A percentile compares a stretch with the other conserved stretches of the same genome.
Conservation (phyloP, 768 basidiomycete genomes). For the Xerocomellus intermedius region DNA sequence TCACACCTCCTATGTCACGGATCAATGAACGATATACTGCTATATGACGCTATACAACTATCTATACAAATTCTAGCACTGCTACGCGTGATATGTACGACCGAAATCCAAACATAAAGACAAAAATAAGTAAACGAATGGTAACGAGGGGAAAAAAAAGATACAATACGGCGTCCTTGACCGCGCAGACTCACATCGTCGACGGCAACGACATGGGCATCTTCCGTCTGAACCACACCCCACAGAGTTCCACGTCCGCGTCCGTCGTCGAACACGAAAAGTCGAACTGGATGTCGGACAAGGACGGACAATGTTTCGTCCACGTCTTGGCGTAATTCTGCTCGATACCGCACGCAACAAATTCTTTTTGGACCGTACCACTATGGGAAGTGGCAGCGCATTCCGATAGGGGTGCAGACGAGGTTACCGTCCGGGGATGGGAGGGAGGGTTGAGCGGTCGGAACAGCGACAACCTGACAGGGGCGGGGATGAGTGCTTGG, state of each 20-base stretch:
- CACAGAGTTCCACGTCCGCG: constrained; percentile 29
- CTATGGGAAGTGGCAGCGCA: background rate
- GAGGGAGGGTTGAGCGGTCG: constrained; percentile 9
- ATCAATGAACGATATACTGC: no score
- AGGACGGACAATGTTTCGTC: constrained; percentile 28
- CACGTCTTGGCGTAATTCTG: constrained; percentile 28
- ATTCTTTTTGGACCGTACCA: constrained; percentile 19
- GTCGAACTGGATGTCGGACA: constrained; percentile 29
- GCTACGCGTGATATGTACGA: no score
- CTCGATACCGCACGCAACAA: constrained; percentile 27
- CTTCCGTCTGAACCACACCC: constrained; percentile 32
- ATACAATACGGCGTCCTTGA: background rate
- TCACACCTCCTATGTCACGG: no score
- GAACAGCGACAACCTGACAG: constrained; percentile 1
- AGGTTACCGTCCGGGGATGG: background rate
- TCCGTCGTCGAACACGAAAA: constrained; percentile 29
- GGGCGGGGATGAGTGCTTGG: constrained; percentile 15
- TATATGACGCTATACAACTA: no score
- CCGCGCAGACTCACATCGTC: background rate
- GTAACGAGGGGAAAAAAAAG: background rate
- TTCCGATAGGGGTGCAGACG: background rate
- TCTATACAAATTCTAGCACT: no score
- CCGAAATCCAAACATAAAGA: background rate
- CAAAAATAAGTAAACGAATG: background rate
- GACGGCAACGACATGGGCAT: constrained; percentile 1